Percentiles rank a stretch among this genome's conserved stretches.
These are phyloP conservation scores for Colletotrichum camelliae DNA, from an alignment of 2,329 filamentous ascomycete species.

Conservation along the genomic window DNA sequence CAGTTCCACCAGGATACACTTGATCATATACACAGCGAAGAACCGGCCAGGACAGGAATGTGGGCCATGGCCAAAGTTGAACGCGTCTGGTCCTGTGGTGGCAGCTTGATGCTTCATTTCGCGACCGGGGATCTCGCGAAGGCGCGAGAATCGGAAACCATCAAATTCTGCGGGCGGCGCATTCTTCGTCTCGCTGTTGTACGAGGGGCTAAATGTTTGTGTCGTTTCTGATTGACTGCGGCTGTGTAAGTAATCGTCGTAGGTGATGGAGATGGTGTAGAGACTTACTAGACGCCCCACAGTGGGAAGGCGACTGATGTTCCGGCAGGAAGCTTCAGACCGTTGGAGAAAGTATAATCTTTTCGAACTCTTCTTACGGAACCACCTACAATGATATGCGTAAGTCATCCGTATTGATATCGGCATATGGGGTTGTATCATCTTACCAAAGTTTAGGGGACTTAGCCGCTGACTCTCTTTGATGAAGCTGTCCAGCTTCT, in stretches of 20 bases:
- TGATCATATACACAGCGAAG: constrained; percentile 24
- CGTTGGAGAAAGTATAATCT: constrained; percentile 39
- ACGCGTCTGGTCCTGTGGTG: constrained; percentile 39
- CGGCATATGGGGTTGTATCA: no score
- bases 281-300: constrained; percentile 24
- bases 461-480: constrained; percentile 40
- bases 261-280: rapidly evolving
- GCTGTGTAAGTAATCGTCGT: background rate
- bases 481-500: constrained; percentile 46
- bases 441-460: constrained; percentile 25
- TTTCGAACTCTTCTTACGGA: constrained; percentile 42
- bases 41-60: constrained; percentile 23
- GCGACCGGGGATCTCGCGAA: constrained; percentile 19
- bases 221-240: constrained; percentile 14
- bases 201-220: constrained; percentile 20
- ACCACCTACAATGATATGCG: constrained; percentile 33
- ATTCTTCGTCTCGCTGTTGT: constrained; percentile 19
- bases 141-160: constrained; percentile 27
- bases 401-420: background rate
- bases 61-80: constrained; percentile 41
- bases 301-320: constrained; percentile 29
- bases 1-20: constrained; percentile 19
- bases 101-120: constrained; percentile 33
- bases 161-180: constrained; percentile 26
- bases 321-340: constrained; percentile 31